These are phyloP conservation scores for Erodium moschatum DNA, from an alignment of 441 rosid genomes.

Conservation along the genomic window DNA sequence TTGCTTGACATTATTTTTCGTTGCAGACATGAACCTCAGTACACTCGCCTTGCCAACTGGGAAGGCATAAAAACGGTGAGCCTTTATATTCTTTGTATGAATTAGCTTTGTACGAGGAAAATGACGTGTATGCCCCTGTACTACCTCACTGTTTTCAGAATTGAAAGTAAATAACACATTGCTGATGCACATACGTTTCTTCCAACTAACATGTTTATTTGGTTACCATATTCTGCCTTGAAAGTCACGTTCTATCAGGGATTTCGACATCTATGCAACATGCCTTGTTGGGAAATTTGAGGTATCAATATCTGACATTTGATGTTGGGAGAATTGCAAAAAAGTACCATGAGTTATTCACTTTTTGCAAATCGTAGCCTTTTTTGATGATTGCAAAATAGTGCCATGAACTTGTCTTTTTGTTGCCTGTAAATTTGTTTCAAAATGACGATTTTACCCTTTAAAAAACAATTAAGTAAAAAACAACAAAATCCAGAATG, in stretches of 20 bases:
- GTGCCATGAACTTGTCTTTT: no score
- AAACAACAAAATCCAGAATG: no score
- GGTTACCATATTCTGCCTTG: not conserved
- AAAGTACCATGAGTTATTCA: no score
- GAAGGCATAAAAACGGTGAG: conserved; percentile 25
- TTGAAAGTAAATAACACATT: not conserved
- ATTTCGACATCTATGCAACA: conserved; percentile 25
- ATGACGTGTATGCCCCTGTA: not conserved
- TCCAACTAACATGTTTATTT: not conserved
- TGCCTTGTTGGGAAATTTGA: conserved; percentile 29
- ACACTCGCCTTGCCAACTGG: conserved; percentile 27
- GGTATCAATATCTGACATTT: conserved; percentile 14
- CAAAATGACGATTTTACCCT: no score
- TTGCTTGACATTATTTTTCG: not conserved
- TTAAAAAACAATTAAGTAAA: no score
- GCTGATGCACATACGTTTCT: not conserved
- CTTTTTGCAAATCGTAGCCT: no score
- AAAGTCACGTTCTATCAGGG: conserved; percentile 24
- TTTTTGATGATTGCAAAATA: no score
- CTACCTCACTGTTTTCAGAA: not conserved
- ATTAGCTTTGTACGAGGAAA: not conserved
- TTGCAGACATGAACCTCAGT: conserved; percentile 23
- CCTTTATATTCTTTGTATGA: not conserved
- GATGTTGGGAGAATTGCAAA: no score
- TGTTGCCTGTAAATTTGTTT: no score